These are phyloP conservation scores for Solanum lycopersicoides DNA, from an alignment of 257 asterid genomes.

Conservation along the genomic window DNA sequence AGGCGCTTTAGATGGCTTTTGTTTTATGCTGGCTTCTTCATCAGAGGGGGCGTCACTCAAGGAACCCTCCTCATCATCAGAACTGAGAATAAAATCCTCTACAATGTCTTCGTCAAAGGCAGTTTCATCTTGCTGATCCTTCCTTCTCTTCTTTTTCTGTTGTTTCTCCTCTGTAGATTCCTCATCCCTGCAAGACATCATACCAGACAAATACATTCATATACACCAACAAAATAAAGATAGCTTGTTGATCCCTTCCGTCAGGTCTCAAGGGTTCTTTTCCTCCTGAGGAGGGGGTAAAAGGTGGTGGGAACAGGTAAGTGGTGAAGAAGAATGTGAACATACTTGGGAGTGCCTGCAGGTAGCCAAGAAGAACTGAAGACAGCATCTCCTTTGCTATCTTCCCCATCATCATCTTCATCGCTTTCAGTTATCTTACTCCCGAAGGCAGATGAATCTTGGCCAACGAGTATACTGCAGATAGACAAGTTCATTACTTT, in stretches of 20 bases:
- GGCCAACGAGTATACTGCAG: constrained; percentile 63
- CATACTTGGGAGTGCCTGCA: constrained; percentile 39
- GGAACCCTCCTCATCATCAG: constrained; percentile 56
- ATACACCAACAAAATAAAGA: background rate
- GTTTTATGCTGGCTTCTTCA: constrained; percentile 30
- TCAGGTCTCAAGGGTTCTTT: background rate
- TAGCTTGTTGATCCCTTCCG: background rate
- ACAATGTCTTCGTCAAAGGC: constrained; percentile 60
- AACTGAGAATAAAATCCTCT: constrained; percentile 73
- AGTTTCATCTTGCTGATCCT: constrained; percentile 16
- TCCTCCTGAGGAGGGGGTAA: background rate
- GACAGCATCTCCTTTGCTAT: constrained; percentile 20
- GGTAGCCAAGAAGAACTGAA: constrained; percentile 39
- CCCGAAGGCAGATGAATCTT: constrained; percentile 35
- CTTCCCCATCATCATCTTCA: constrained; percentile 38
- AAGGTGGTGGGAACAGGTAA: background rate
- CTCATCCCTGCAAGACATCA: constrained; percentile 19
- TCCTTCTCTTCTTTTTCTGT: constrained; percentile 25
- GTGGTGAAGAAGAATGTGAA: constrained; percentile 6
- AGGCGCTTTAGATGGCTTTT: constrained; percentile 11
- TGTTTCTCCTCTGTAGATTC: constrained; percentile 20
- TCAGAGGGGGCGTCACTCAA: constrained; percentile 12
- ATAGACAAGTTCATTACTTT: background rate
- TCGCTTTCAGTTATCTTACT: constrained; percentile 35
- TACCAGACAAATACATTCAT: background rate